Evolutionary conservation across 2,329 filamentous ascomycete species (phyloP).

Genomic region (Chrysosporium queenslandicum): DNA sequence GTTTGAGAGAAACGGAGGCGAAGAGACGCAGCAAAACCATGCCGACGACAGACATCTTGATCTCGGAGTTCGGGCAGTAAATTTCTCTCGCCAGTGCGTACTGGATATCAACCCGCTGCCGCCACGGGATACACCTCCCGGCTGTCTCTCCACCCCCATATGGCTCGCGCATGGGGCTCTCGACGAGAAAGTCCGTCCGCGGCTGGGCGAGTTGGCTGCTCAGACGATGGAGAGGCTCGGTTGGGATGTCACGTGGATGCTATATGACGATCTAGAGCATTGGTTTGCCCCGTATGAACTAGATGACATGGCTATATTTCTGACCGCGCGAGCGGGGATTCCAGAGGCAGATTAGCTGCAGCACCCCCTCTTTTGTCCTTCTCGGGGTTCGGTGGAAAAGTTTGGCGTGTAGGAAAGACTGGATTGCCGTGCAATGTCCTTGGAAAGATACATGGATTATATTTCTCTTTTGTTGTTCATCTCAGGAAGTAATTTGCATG

Average conservation of each 20-base stretch:
- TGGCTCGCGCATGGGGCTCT: conserved; percentile 16
- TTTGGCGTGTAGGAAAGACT: too few species aligned
- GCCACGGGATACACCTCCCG: neutral
- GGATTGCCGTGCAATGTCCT: neutral
- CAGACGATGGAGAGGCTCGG: conserved; percentile 16
- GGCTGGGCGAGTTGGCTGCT: conserved; percentile 13
- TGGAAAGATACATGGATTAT: too few species aligned
- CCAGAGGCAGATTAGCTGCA: conserved; percentile 8
- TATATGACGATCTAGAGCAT: conserved; percentile 18
- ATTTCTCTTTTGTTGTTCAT: too few species aligned
- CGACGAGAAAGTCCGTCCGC: conserved; percentile 11
- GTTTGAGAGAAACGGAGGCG: neutral
- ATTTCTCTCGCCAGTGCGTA: conserved; percentile 12
- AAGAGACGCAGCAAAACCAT: neutral
- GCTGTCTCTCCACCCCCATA: conserved; percentile 12
- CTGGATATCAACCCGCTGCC: conserved; percentile 13
- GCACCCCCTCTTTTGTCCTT: neutral
- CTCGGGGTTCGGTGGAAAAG: too few species aligned
- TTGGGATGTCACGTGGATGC: conserved; percentile 18
- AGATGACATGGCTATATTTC: conserved; percentile 17
- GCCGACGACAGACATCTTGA: neutral
- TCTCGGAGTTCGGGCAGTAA: conserved; percentile 7
- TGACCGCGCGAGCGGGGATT: conserved; percentile 13
- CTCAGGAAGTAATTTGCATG: too few species aligned
- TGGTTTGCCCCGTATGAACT: conserved; percentile 16